Evolutionary conservation across 345 rosid genomes (phyloP).

Genomic region (Draba incana): DNA sequence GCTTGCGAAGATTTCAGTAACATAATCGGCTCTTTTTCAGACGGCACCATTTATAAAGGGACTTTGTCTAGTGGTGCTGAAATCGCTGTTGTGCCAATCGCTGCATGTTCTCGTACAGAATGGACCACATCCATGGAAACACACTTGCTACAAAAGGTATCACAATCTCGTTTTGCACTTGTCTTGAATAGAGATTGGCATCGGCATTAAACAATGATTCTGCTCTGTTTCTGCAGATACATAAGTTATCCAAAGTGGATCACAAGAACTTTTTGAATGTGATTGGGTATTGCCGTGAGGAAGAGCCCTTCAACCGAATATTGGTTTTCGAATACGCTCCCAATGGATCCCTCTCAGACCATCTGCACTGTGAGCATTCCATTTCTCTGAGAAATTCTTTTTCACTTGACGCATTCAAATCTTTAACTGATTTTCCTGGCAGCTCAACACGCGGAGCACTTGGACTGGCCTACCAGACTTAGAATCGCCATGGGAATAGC

Average conservation of each 20-base stretch:
- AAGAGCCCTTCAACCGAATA: constrained; percentile 84
- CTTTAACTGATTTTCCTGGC: constrained; percentile 25
- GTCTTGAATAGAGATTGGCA: constrained; percentile 3
- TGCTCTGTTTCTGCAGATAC: constrained; percentile 61
- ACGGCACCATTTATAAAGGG: constrained; percentile 80
- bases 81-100: constrained; percentile 71
- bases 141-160: constrained; percentile 81
- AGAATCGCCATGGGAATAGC: constrained; percentile 88
- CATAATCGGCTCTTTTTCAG: constrained; percentile 73
- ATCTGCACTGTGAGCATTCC: constrained; percentile 73
- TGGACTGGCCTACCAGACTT: constrained; percentile 82
- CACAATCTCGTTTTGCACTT: not conserved
- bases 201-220: constrained; percentile 16
- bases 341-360: constrained; percentile 94
- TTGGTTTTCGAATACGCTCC: constrained; percentile 96
- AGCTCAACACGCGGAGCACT: constrained; percentile 86
- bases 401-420: not conserved
- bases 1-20: constrained; percentile 99
- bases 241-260: constrained; percentile 71
- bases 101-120: constrained; percentile 49
- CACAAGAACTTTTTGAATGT: constrained; percentile 95
- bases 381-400: not conserved
- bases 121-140: constrained; percentile 80
- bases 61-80: constrained; percentile 91
- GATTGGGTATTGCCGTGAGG: constrained; percentile 82